These are phyloP conservation scores for Scheffersomyces amazonensis DNA, from an alignment of 805 yeast genomes.

Conservation along the genomic window DNA sequence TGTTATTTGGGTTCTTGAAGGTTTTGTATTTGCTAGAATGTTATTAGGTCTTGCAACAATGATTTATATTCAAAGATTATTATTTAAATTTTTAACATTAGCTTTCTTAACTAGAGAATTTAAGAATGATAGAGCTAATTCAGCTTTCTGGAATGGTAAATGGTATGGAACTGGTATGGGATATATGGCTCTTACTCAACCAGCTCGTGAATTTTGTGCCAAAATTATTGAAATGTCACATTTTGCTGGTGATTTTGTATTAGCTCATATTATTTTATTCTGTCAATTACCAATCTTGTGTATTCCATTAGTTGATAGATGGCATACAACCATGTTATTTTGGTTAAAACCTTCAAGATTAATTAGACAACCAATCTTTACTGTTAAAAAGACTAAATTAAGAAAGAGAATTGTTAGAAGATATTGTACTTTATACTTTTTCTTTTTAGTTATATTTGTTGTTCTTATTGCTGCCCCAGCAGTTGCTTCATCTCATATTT, in stretches of 20 bases:
- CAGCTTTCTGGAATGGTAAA: conserved; percentile 99
- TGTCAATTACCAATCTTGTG: conserved; percentile 83
- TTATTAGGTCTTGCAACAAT: conserved; percentile 81
- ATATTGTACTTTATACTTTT: conserved; percentile 79
- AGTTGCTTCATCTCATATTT: conserved; percentile 59
- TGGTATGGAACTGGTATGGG: conserved; percentile 97
- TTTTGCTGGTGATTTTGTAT: conserved; percentile 93
- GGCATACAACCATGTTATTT: conserved; percentile 98
- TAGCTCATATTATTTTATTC: conserved; percentile 88
- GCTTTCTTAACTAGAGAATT: conserved; percentile 88
- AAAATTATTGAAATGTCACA: conserved; percentile 92
- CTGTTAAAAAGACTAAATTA: conserved; percentile 92
- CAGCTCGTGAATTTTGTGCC: conserved; percentile 91
- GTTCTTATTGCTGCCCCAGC: conserved; percentile 90
- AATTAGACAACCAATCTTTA: conserved; percentile 96
- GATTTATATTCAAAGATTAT: conserved; percentile 81
- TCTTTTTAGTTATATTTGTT: conserved; percentile 65
- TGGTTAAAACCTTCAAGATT: conserved; percentile 97
- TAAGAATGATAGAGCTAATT: conserved; percentile 91
- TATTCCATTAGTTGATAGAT: conserved; percentile 87
- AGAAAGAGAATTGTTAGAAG: conserved; percentile 97
- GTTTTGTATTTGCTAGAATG: conserved; percentile 85
- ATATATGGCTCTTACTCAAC: conserved; percentile 92
- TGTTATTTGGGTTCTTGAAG: conserved; percentile 96
- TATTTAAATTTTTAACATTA: conserved; percentile 81